Evolutionary conservation across 2,329 filamentous ascomycete genomes (phyloP).

Genomic region (Mycogone perniciosa): DNA sequence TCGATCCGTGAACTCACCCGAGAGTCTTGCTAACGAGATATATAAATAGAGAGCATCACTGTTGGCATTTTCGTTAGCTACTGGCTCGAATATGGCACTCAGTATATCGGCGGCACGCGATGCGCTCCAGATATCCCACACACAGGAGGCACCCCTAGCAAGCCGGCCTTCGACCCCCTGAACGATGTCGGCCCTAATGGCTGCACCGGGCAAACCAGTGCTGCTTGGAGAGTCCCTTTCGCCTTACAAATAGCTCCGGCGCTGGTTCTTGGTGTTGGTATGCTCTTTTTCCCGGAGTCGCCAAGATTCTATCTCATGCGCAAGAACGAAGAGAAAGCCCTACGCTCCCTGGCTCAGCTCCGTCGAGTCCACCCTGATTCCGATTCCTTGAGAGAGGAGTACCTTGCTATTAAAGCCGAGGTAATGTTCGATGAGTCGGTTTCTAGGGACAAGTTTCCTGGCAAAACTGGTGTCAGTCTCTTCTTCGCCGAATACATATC

Average conservation of each 20-base stretch:
- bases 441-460: slow-evolving; percentile 23
- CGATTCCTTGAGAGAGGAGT: slow-evolving; percentile 25
- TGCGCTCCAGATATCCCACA: slow-evolving; percentile 43
- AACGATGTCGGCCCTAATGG: slow-evolving; percentile 33
- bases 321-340: slow-evolving; percentile 25
- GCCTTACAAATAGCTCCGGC: slow-evolving; percentile 49
- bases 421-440: slow-evolving; percentile 29
- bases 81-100: slow-evolving; percentile 37
- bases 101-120: slow-evolving; percentile 36
- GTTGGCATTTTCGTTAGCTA: slow-evolving; percentile 37
- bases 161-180: slow-evolving; percentile 36
- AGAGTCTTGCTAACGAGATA: not conserved
- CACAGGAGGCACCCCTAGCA: slow-evolving; percentile 33
- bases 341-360: slow-evolving; percentile 25
- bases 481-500: slow-evolving; percentile 27
- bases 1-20: no score
- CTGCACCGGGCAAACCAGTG: slow-evolving; percentile 38
- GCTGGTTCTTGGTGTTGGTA: slow-evolving; percentile 46
- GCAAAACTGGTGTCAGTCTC: slow-evolving; percentile 23
- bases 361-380: slow-evolving; percentile 28
- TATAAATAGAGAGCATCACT: slow-evolving; percentile 28
- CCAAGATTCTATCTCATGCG: slow-evolving; percentile 30
- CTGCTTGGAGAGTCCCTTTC: slow-evolving; percentile 42
- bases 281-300: slow-evolving; percentile 44
- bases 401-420: slow-evolving; percentile 32